Evolutionary conservation across 2,329 filamentous ascomycete genomes (phyloP), one percentile per base, ranked within the genome.

Genomic region (Dothistroma pini): DNA sequence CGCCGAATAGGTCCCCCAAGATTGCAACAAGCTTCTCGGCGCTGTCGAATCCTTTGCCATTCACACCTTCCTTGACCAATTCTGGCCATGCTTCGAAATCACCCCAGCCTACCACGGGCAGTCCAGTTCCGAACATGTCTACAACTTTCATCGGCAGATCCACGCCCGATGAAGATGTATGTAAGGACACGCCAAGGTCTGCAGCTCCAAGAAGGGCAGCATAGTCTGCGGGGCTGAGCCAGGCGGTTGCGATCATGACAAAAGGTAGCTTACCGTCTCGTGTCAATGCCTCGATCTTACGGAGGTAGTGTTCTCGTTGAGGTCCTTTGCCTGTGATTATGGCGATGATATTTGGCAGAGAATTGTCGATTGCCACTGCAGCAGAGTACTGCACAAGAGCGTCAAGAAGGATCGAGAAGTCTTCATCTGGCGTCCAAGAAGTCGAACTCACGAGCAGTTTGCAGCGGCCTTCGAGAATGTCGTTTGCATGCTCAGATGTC

Each of bases 131-230:
- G 74, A 99, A 97, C 93, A 99, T 97, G 74, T 99, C 95, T 14
- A 99, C 93, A 0, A 99, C 92, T 77, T 99, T 99, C 95, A 99
- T 99, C 0, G 95, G 95, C 21, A 99, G 80, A 75, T 99, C 95
- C 0, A 99, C 92, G 1, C 95, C 95, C 2, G 91, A 96, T 67
- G 90, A 96, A 14, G 92, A 97, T 66, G 86, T 96, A 78, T 99
- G 95, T 29, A 99, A 80, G 59, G 91, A 96, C 25, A 99, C 86
- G 10, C 95, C 95, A 0, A 99, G 80, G 70, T 97, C 93, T 2
- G 95, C 92, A 50, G 88, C 88, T 11, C 89, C 90, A 32, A 99
- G 85, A 4, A 99, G 82, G 0, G 80, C 82, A 0, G 95, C 93
- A 73, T 99, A 99, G 74, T 96, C 89, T 58, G 85, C 81, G 5